Base-by-base conservation (phyloP, 2,329 filamentous ascomycete genomes). In the Alternaria brassicicola region DNA sequence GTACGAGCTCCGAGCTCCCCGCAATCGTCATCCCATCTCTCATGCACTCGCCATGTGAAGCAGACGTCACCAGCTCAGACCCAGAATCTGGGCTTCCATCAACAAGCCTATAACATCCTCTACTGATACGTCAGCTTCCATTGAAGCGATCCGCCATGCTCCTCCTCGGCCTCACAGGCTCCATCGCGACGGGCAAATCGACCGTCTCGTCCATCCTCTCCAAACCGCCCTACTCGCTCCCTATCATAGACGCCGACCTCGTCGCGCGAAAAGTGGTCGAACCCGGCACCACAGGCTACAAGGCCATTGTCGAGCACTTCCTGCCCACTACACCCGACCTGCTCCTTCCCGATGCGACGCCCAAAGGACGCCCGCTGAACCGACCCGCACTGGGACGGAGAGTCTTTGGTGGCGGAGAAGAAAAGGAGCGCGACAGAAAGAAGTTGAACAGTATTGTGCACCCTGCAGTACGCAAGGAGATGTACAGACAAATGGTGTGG, bases 181-280 rank as follows among this genome's bases (percentile, higher is more conserved):
- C 93, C 61, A 98, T 99, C 75, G 95, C 95, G 60, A 99, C 95
- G 6, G 95, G 95, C 77, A 99, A 99, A 85, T 97, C 94, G 43
- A 99, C 94, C 66, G 93, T 97, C 54, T 97, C 95, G 26, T 83
- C 85, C 36, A 85, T 97, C 68, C 90, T 99, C 70, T 87, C 90
- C 49, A 84, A 86, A 4, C 83, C 91, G 5, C 95, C 94, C 0
- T 91, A 97, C 82, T 89, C 86, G 60, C 85, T 99, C 61, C 93
- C 95, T 70, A 85, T 99, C 68, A 89, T 99, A 81, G 95, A 99
- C 75, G 94, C 95, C 74, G 95, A 99, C 81, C 80, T 96, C 55
- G 85, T 98, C 61, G 94, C 95, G 46, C 93, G 94, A 69, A 86
- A 95, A 77, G 95, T 98, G 59, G 94, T 99, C 76, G 92, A 96